Evolutionary conservation across 345 rosid genomes (phyloP).

Genomic region (Microcos paniculata): DNA sequence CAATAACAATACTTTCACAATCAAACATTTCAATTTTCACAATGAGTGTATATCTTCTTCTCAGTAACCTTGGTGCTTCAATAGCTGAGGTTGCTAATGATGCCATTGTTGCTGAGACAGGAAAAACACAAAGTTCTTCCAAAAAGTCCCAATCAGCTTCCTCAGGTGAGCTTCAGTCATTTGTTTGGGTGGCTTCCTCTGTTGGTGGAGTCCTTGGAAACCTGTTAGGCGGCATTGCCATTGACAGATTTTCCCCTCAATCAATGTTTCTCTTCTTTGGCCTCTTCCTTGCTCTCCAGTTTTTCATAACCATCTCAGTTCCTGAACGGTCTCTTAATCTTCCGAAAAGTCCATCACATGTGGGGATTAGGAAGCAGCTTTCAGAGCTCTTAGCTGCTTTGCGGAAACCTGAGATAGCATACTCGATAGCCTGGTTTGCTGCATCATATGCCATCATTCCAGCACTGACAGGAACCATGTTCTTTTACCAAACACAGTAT

Average conservation of each 20-base stretch:
- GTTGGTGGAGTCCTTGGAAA: conserved; percentile 88
- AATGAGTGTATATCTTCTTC: conserved; percentile 59
- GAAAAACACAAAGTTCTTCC: conserved; percentile 35
- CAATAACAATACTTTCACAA: conserved; percentile 56
- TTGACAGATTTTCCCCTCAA: conserved; percentile 44
- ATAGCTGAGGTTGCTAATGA: conserved; percentile 92
- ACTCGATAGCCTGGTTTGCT: conserved; percentile 71
- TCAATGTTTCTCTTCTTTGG: conserved; percentile 62
- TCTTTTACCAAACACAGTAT: conserved; percentile 81
- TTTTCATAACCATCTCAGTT: conserved; percentile 52
- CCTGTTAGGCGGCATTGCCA: conserved; percentile 69
- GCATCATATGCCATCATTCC: conserved; percentile 76
- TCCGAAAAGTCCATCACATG: conserved; percentile 43
- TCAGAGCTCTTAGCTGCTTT: conserved; percentile 55
- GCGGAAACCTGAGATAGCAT: conserved; percentile 59
- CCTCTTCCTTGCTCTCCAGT: conserved; percentile 49
- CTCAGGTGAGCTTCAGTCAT: conserved; percentile 72
- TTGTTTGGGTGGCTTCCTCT: conserved; percentile 80
- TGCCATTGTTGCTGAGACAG: conserved; percentile 86
- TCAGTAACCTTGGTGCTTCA: conserved; percentile 87
- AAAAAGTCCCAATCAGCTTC: conserved; percentile 39
- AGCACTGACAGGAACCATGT: conserved; percentile 84
- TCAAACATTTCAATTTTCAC: conserved; percentile 56
- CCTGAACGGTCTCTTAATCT: conserved; percentile 66
- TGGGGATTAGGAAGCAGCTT: conserved; percentile 62